Conservation (phyloP, 1,284 basidiomycete species). For the Exsudoporus floridanus region DNA sequence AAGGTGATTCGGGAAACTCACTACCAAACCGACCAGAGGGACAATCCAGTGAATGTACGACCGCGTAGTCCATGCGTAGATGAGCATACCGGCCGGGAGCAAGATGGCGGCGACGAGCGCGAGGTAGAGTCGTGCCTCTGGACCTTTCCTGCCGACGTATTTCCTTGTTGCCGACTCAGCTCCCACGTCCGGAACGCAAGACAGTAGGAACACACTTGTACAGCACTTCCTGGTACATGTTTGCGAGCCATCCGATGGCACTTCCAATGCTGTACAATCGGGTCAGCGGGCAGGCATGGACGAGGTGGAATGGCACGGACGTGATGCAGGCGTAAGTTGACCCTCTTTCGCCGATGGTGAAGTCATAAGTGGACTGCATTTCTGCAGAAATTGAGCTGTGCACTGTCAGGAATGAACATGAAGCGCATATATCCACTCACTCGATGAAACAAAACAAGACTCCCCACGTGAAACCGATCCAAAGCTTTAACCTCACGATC, state of each 20-base stretch:
- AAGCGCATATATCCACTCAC: conserved; percentile 29
- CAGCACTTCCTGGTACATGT: conserved; percentile 48
- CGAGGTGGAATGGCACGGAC: conserved; percentile 33
- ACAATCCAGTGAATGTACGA: conserved; percentile 41
- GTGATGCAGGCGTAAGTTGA: conserved; percentile 49
- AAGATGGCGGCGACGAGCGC: conserved; percentile 54
- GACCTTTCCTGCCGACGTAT: conserved; percentile 46
- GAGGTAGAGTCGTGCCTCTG: conserved; percentile 63
- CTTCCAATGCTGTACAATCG: conserved; percentile 31
- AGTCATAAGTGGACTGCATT: conserved; percentile 51
- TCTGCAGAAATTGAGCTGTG: conserved; percentile 50
- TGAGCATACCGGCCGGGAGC: conserved; percentile 54
- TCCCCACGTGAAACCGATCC: conserved; percentile 65
- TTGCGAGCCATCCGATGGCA: conserved; percentile 27
- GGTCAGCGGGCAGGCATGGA: background rate
- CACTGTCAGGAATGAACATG: background rate
- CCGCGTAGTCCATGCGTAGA: conserved; percentile 46
- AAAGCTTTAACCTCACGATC: conserved; percentile 40
- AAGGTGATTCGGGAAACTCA: conserved; percentile 23
- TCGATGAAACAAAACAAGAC: conserved; percentile 58
- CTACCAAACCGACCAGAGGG: conserved; percentile 45
- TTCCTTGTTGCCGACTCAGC: conserved; percentile 22
- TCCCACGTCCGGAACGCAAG: conserved; percentile 6
- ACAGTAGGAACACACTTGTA: conserved; percentile 36
- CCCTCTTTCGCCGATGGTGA: conserved; percentile 51